These are phyloP conservation scores for Dendrobium officinale DNA, from an alignment of 106 monocot species.

Conservation along the genomic window DNA sequence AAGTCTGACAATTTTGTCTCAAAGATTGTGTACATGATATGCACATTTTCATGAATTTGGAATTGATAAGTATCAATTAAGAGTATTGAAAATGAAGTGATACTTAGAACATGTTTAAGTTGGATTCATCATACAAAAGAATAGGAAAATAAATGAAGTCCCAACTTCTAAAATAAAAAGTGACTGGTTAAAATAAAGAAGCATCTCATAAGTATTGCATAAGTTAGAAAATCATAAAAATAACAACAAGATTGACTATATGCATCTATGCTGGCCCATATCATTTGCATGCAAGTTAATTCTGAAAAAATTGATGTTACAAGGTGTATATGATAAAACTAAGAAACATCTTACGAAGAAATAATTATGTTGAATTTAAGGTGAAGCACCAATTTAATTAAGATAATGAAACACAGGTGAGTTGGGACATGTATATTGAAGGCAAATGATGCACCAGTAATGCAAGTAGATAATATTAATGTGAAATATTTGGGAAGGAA, in stretches of 20 bases:
- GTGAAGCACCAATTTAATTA: background rate
- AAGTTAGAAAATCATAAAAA: too few relatives aligned
- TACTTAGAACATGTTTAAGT: background rate
- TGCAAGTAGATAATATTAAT: background rate
- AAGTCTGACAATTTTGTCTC: too few relatives aligned
- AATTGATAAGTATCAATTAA: background rate
- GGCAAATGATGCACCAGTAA: background rate
- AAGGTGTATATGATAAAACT: background rate
- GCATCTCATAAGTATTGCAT: background rate
- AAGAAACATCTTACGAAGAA: background rate
- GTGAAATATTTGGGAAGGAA: background rate
- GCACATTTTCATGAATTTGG: background rate
- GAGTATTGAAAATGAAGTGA: background rate
- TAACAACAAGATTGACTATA: too few relatives aligned
- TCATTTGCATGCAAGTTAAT: too few relatives aligned
- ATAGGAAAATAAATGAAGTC: background rate
- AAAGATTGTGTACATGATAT: background rate
- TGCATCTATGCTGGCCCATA: too few relatives aligned
- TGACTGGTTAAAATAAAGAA: background rate
- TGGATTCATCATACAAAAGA: background rate
- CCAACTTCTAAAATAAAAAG: background rate
- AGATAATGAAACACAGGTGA: background rate
- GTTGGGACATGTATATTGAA: background rate
- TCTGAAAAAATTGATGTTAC: too few relatives aligned
- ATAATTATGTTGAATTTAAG: background rate